Evolutionary conservation across 2,329 filamentous ascomycete genomes (phyloP), one percentile per base, ranked within the genome.

Genomic region (Fusarium lyarnte): DNA sequence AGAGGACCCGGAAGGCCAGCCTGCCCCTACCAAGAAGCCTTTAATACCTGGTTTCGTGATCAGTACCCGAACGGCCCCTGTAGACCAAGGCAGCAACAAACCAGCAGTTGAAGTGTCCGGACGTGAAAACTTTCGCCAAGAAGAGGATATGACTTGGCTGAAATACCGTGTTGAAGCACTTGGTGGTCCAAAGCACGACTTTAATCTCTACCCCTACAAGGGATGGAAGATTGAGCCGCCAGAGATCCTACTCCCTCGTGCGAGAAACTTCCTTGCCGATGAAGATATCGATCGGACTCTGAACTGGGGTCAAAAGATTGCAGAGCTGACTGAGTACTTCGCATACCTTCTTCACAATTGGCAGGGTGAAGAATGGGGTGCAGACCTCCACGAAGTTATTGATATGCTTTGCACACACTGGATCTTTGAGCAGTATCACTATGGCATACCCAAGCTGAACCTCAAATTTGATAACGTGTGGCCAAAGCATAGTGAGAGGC

Each of bases 201-300:
- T 57, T 29, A 35, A 58, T 17, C 66, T 77, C 19, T 65, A 71
- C 21, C 61, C 64, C 5, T 83, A 82, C 61, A 79, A 78, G 39
- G 80, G 81, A 39, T 83, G 82, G 70, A 78, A 74, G 38, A 75
- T 82, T 51, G 75, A 75, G 25, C 74, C 82, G 3, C 82, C 82
- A 4, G 72, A 68, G 36, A 75, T 84, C 36, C 65, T 79, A 46
- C 77, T 82, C 45, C 46, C 58, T 19, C 77, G 79, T 16, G 78
- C 79, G 47, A 78, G 76, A 54, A 84, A 83, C 69, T 89, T 87
- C 67, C 83, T 90, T 27, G 75, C 82, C 7, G 85, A 87, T 35
- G 83, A 86, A 67, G 85, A 89, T 69, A 73, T 78, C 10, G 81
- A 85, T 62, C 81, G 84, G 21, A 82, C 81, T 63, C 47, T 79